Evolutionary conservation across 1,139 yeast species (phyloP), one percentile per base, ranked within the genome.

Genomic region (Lizanozyma gosingica): DNA sequence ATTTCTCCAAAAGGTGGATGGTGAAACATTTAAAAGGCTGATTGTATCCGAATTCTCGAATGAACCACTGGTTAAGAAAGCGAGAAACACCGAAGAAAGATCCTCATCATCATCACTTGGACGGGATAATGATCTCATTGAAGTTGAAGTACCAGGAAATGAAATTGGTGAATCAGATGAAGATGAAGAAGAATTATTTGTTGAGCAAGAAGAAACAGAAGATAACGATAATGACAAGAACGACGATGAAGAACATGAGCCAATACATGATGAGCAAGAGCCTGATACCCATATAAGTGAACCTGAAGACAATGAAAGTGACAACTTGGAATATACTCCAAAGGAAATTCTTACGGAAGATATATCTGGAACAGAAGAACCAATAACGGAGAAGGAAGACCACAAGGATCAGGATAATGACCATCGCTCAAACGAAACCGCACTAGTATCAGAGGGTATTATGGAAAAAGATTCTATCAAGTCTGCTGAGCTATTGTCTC

Each of bases 1-100:
- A 2, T 71, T 65, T 44, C 29, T 22, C 11, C 29, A 22, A 6
- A 22, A 22, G 29, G 29, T 22, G 9, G 29, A 22, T 22, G 29
- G 29, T 11, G 29, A 22, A 11, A 6, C 29, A 11, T 22, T 22
- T 11, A 22, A 22, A 11, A 22, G 29, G 11, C 29, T 22, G 29
- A 22, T 22, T 22, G 29, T 22, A 6, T 6, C 9, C 29, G 29
- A 22, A 11, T 22, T 22, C 29, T 22, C 29, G 17, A 46, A 42
- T 27, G 50, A 56, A 33, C 45, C 50, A 34, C 38, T 47, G n/a
- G n/a, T n/a, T n/a, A n/a, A n/a, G n/a, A n/a, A n/a, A n/a, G n/a
- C n/a, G 14, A 29, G 33, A 11, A 14, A 11, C 33, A 29, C 14
- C 33, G 33, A 11, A 29, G 14, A 11, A 29, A 33, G 6, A 33